Percentiles rank a stretch among this genome's conserved stretches.
phyloP scores from a whole-genome alignment of 345 rosid genomes.

The Aquilaria yunnanensis region DNA sequence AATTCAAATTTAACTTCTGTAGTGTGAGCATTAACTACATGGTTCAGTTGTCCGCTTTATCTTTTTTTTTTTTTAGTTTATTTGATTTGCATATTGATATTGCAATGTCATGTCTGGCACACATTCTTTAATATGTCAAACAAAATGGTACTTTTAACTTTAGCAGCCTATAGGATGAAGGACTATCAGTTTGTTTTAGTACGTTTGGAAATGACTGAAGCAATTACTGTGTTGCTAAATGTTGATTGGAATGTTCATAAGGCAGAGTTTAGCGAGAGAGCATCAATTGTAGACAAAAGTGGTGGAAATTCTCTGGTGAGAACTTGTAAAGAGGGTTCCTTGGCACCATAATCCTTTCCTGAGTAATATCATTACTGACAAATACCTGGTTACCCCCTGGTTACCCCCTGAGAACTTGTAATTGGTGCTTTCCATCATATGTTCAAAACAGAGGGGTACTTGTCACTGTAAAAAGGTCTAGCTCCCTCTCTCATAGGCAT shows the following conservation, averaged over 20 bases:
- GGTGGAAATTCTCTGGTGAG: too few relatives aligned
- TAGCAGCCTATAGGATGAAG: too few relatives aligned
- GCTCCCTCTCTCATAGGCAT: constrained; percentile 61
- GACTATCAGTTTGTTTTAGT: too few relatives aligned
- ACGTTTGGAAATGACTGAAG: too few relatives aligned
- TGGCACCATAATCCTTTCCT: too few relatives aligned
- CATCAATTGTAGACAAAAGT: too few relatives aligned
- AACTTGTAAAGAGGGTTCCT: too few relatives aligned
- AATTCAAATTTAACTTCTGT: not conserved
- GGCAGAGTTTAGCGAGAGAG: too few relatives aligned
- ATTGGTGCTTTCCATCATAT: constrained; percentile 55
- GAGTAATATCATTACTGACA: too few relatives aligned
- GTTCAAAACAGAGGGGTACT: constrained; percentile 67
- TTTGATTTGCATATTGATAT: not conserved
- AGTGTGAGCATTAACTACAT: not conserved
- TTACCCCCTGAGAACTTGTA: constrained; percentile 7
- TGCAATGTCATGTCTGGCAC: not conserved
- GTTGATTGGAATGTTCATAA: too few relatives aligned
- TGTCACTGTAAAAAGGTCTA: constrained; percentile 66
- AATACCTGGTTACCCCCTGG: too few relatives aligned
- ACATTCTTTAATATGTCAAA: not conserved
- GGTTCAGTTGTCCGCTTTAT: not conserved
- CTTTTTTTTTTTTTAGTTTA: not conserved
- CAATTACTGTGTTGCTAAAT: too few relatives aligned
- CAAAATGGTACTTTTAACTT: not conserved